phyloP scores from a whole-genome alignment of 306 rosid species.

The Vachellia collinsii region DNA sequence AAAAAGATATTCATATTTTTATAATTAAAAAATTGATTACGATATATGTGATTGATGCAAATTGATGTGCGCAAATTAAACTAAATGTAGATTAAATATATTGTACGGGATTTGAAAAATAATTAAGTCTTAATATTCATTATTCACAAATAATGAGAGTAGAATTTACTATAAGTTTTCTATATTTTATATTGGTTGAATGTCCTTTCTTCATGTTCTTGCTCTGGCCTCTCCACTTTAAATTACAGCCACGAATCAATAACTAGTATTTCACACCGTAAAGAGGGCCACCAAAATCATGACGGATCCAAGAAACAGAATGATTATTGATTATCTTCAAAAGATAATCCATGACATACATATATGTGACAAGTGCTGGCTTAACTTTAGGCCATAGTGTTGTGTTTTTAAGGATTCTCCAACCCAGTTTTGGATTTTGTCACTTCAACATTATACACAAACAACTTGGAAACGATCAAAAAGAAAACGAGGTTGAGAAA shows the following conservation, averaged over 20 bases:
- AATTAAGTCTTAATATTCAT: not conserved
- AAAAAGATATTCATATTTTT: not conserved
- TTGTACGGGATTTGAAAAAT: not conserved
- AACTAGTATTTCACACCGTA: not conserved
- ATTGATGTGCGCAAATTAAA: too few relatives aligned
- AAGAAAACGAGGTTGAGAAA: slow-evolving; percentile 65
- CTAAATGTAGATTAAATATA: not conserved
- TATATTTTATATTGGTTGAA: not conserved
- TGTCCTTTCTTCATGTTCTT: not conserved
- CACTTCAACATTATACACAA: slow-evolving; percentile 56
- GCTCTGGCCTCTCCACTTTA: not conserved
- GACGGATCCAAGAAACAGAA: too few relatives aligned
- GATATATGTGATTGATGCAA: not conserved
- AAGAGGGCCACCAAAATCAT: not conserved
- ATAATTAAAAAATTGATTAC: not conserved
- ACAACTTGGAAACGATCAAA: slow-evolving; percentile 56
- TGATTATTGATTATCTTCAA: not conserved
- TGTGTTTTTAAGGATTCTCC: slow-evolving; percentile 19
- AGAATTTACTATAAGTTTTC: too few relatives aligned
- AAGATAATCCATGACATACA: not conserved
- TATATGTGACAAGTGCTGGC: not conserved
- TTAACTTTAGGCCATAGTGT: not conserved
- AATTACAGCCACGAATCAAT: too few relatives aligned
- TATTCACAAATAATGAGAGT: not conserved
- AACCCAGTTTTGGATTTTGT: slow-evolving; percentile 34